A percentile compares a stretch with the other conserved stretches of the same genome.
Conservation (phyloP, 1,284 basidiomycete species). For the Microbotryum lychnidis-dioicae region DNA sequence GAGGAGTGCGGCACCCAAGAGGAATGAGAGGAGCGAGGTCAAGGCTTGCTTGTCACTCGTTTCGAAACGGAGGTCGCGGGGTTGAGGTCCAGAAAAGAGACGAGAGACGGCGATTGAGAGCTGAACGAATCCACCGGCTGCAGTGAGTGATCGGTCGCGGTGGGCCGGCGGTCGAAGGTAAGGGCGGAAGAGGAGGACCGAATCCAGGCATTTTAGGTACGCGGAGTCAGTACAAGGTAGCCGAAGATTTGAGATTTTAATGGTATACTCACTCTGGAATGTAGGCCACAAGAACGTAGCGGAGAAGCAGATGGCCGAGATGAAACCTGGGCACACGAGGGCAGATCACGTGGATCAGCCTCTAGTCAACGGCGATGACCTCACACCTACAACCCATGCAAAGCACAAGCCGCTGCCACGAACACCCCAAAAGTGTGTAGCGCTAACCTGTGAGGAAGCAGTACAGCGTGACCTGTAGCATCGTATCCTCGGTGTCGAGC, state of each 20-base stretch:
- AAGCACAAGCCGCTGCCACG: background rate
- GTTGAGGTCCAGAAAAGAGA: conserved; percentile 52
- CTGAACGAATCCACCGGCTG: conserved; percentile 45
- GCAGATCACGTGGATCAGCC: background rate
- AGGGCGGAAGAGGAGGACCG: background rate
- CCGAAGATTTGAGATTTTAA: background rate
- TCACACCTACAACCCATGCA: background rate
- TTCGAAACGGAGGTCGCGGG: conserved; percentile 54
- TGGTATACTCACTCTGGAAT: conserved; percentile 53
- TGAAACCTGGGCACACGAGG: conserved; percentile 6
- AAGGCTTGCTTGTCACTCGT: conserved; percentile 72
- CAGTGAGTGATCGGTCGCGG: background rate
- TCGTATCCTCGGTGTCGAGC: conserved; percentile 55
- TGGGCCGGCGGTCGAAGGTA: background rate
- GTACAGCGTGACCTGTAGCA: conserved; percentile 58
- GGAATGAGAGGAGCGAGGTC: conserved; percentile 63
- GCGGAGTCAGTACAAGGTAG: too few relatives aligned
- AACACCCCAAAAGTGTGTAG: conserved; percentile 21
- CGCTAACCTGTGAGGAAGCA: conserved; percentile 81
- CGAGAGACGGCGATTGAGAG: conserved; percentile 56
- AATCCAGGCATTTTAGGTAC: too few relatives aligned
- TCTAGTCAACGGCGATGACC: conserved; percentile 47
- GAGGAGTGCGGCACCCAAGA: conserved; percentile 40
- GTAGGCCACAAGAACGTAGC: conserved; percentile 75
- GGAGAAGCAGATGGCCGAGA: conserved; percentile 56